Evolutionary conservation across 192 early-diverging fungal genomes (phyloP), one percentile per base, ranked within the genome.

Genomic region (Obelidium mucronatum): DNA sequence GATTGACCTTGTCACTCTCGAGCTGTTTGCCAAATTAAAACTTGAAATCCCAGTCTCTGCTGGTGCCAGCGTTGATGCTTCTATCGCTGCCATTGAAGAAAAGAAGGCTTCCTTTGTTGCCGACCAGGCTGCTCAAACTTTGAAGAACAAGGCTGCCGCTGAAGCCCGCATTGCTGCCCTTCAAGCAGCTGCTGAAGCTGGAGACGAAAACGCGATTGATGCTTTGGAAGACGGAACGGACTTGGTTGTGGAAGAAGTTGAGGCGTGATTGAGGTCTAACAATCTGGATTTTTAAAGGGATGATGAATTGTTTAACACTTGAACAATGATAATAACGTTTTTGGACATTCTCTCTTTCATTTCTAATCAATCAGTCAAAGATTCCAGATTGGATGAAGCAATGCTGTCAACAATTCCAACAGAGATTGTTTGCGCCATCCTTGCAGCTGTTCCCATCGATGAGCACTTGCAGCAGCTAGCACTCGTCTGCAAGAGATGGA

Each of bases 111-210:
- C 91, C 78, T 98, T 86, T 84, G 74, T 92, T 59, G 89, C 89
- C 51, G 90, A 93, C 80, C 93, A 95, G 81, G 90, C 86, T 56
- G 87, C 84, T 67, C 88, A 87, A 19, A 96, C 95, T 63, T 89
- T 81, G 6, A 92, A 92, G 79, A 97, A 96, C 86, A 96, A 93
- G 89, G 89, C 85, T 71, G 91, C 91, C 80, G 97, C 93, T 55
- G 90, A 96, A 82, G 93, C 89, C 63, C 92, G 92, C 85, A 92
- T 97, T 73, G 91, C 88, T 40, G 89, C 89, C 70, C 84, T 94
- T 73, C 86, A 90, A 85, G 79, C 86, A 31, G 82, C 88, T 54
- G 78, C 73, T 44, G 80, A 88, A 66, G 61, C 11, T 48, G 73
- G 72, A 2, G 34, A 65, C 6, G 79, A 80, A 33, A 28, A 19